Percentiles rank a stretch among this genome's conserved stretches.
Conservation (phyloP, 2,329 filamentous ascomycete species). For the Xylariaceae sp. region DNA sequence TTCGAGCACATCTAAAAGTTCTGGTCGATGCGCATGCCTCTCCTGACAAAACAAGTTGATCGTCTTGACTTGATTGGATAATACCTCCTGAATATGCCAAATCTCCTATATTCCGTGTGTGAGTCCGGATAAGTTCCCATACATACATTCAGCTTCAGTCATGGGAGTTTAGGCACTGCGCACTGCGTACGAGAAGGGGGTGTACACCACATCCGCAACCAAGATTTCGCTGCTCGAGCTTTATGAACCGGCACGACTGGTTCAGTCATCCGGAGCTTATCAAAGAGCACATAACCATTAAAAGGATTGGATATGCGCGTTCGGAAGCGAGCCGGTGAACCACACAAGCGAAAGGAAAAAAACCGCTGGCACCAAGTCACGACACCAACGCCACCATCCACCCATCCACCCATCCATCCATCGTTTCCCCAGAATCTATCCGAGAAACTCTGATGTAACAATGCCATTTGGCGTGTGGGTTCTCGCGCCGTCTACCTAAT, state of each 20-base stretch:
- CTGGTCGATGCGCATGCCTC: no score
- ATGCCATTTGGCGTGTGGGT: not conserved
- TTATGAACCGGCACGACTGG: not conserved
- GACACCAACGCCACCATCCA: no score
- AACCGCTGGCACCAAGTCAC: no score
- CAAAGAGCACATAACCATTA: not conserved
- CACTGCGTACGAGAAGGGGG: not conserved
- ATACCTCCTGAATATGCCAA: no score
- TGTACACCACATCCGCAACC: not conserved
- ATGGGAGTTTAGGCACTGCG: not conserved
- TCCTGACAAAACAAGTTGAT: no score
- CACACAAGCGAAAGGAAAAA: not conserved
- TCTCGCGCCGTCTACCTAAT: not conserved
- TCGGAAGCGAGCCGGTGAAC: not conserved
- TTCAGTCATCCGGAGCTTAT: not conserved
- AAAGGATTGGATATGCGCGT: not conserved
- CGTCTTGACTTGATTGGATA: no score
- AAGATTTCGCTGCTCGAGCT: not conserved
- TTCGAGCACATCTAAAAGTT: no score
- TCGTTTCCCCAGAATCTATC: not conserved
- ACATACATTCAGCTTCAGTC: not conserved
- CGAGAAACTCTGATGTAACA: not conserved
- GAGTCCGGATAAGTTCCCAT: no score
- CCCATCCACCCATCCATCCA: no score
- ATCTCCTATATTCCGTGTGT: no score